Conservation (phyloP, 1,284 basidiomycete genomes). For the Flammula alnicola region DNA sequence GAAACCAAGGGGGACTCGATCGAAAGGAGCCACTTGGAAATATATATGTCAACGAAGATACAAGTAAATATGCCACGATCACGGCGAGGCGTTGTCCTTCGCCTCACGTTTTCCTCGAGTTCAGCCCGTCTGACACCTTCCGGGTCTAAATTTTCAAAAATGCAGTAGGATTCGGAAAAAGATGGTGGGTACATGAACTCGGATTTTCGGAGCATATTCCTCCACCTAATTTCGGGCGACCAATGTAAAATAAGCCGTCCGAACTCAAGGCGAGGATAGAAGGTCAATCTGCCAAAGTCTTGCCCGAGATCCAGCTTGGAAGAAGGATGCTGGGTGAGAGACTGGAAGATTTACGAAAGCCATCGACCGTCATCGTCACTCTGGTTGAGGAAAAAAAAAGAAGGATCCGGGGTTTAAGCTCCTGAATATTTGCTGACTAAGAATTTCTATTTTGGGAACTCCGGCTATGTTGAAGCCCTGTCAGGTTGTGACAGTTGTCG, state of each 20-base stretch:
- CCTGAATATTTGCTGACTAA: constrained; percentile 40
- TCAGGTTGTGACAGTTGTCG: constrained; percentile 7
- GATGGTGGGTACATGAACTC: constrained; percentile 23
- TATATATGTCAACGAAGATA: constrained; percentile 23
- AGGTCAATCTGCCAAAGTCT: constrained; percentile 64
- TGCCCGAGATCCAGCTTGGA: constrained; percentile 37
- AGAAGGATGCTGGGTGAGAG: constrained; percentile 61
- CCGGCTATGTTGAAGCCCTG: no score
- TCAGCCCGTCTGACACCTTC: constrained; percentile 11
- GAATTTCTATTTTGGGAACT: constrained; percentile 20
- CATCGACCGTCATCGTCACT: constrained; percentile 77
- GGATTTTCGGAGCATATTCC: constrained; percentile 51
- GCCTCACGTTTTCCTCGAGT: constrained; percentile 24
- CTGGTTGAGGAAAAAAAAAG: constrained; percentile 45
- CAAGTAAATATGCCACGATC: constrained; percentile 30
- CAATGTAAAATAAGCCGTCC: constrained; percentile 57
- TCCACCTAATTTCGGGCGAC: constrained; percentile 79
- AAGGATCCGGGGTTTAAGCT: background rate
- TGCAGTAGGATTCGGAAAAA: constrained; percentile 11
- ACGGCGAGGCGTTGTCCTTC: constrained; percentile 27
- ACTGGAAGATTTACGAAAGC: constrained; percentile 57
- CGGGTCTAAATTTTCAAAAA: background rate
- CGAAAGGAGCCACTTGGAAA: constrained; percentile 26
- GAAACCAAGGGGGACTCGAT: constrained; percentile 25
- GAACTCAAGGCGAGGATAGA: constrained; percentile 79